A percentile compares a stretch with the other conserved stretches of the same genome.
These are phyloP conservation scores for Trifolium fragiferum DNA, from an alignment of 306 rosid genomes.

Conservation along the genomic window DNA sequence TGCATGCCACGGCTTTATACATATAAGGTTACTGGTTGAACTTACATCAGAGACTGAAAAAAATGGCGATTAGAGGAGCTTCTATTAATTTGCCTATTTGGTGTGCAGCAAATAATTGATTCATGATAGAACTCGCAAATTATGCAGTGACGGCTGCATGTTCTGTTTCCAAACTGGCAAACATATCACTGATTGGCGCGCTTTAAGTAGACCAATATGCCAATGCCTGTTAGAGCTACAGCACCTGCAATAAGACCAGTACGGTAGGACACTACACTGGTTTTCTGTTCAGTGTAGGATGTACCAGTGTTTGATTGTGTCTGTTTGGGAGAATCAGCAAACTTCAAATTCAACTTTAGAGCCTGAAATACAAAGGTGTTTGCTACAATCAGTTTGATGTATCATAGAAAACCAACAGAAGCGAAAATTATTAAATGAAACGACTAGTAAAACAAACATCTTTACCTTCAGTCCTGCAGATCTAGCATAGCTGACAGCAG, in stretches of 20 bases:
- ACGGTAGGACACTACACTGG: conserved; percentile 42
- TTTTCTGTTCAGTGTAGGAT: conserved; percentile 36
- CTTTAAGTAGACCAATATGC: conserved; percentile 71
- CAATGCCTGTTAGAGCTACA: conserved; percentile 59
- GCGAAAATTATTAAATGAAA: conserved; percentile 20
- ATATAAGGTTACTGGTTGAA: conserved; percentile 20
- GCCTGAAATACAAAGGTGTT: conserved; percentile 58
- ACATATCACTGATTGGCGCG: conserved; percentile 58
- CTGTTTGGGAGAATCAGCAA: conserved; percentile 48
- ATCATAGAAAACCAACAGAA: conserved; percentile 13
- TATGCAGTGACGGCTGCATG: conserved; percentile 1
- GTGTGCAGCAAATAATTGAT: conserved; percentile 26
- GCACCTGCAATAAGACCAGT: conserved; percentile 70
- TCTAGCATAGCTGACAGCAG: conserved; percentile 83
- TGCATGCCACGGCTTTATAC: conserved; percentile 30
- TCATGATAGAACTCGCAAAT: conserved; percentile 6
- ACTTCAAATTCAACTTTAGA: conserved; percentile 81
- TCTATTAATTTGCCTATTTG: conserved; percentile 27
- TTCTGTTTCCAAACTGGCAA: conserved; percentile 38
- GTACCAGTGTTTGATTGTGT: conserved; percentile 28
- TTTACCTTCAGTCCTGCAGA: conserved; percentile 77
- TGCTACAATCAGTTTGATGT: conserved; percentile 32
- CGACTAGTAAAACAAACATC: conserved; percentile 28
- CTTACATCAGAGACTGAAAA: conserved; percentile 35
- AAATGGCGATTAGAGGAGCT: conserved; percentile 21